Evolutionary conservation across 139 green algal genomes (phyloP), one percentile per base, ranked within the genome.

Genomic region (Asterochloris sp.): DNA sequence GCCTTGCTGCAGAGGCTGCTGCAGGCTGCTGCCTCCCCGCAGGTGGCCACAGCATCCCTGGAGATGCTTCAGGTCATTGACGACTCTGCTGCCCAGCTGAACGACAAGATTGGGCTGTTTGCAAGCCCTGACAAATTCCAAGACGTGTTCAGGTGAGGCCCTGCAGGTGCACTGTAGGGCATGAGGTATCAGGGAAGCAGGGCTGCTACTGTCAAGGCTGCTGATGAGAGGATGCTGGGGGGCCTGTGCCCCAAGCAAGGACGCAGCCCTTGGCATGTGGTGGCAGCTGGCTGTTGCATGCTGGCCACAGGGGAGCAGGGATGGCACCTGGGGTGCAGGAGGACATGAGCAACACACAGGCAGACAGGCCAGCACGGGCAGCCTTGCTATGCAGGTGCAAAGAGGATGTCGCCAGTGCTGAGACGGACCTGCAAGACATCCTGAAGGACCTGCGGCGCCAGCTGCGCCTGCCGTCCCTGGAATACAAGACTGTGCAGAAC

Each of bases 1-100:
- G 38, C 81, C 47, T 82, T 94, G 83, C 86, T 94, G 82, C 76
- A 73, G 27, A 73, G 47, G 24, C 83, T 91, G 79, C 82, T 94
- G 69, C 27, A 19, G 11, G 81, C 79, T 21, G 86, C 83, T n/a
- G 86, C 62, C 8, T 83, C 79, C 29, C 6, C 69, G 66, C 26
- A 79, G 24, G 89, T 92, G 73, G 75, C 81, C 0, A 47, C 81
- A 8, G 78, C 85, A 17, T 87, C 87, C 11, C 23, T 21, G n/a
- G 38, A 75, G 0, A 76, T 91, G 82, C 87, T 95, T 29, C 67
- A n/a, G 0, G 26, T 67, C 9, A 74, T 96, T 80, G 60, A 95
- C 60, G 78, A 80, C 66, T 62, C 82, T 2, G 89, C 89, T 9
- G 92, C 91, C 8, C 26, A 62, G 12, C 61, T 38, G 11, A 87